These are phyloP conservation scores for Hymenoscyphus fructigenus DNA, from an alignment of 2,329 filamentous ascomycete genomes.

Conservation along the genomic window DNA sequence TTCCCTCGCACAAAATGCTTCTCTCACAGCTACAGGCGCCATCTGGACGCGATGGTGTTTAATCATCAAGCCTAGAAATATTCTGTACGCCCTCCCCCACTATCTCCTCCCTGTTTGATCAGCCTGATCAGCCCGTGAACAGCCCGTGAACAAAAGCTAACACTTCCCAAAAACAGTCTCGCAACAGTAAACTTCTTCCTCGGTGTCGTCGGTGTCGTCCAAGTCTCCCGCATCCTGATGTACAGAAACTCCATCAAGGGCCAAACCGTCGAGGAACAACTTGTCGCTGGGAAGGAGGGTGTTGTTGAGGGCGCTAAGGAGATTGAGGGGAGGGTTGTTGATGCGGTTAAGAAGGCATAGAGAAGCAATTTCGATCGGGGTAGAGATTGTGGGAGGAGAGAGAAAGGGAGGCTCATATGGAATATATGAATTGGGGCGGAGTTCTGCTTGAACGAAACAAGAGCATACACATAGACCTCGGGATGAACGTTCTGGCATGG, in stretches of 20 bases:
- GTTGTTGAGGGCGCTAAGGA: slow-evolving; percentile 27
- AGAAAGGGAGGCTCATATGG: too few relatives aligned
- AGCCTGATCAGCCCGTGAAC: too few relatives aligned
- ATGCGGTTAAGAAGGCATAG: slow-evolving; percentile 35
- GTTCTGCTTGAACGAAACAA: too few relatives aligned
- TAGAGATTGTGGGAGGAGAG: too few relatives aligned
- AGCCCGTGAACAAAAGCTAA: not conserved
- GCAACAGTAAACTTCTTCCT: slow-evolving; percentile 99
- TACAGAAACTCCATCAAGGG: slow-evolving; percentile 63
- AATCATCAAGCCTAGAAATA: slow-evolving; percentile 91
- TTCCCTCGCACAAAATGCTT: slow-evolving; percentile 87
- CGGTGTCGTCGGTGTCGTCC: slow-evolving; percentile 79
- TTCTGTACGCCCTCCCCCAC: slow-evolving; percentile 60
- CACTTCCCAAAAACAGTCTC: slow-evolving; percentile 53
- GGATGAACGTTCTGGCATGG: not conserved
- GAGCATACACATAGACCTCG: too few relatives aligned
- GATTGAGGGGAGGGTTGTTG: slow-evolving; percentile 39
- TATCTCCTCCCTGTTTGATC: too few relatives aligned
- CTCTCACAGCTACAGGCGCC: slow-evolving; percentile 83
- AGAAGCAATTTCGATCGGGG: too few relatives aligned
- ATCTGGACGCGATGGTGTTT: slow-evolving; percentile 99
- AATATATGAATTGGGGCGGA: too few relatives aligned
- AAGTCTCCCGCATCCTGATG: slow-evolving; percentile 73
- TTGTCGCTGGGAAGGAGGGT: slow-evolving; percentile 27
- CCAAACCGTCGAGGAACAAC: slow-evolving; percentile 34